Conservation (phyloP, 805 yeast genomes). For the Metschnikowia lachancei region DNA sequence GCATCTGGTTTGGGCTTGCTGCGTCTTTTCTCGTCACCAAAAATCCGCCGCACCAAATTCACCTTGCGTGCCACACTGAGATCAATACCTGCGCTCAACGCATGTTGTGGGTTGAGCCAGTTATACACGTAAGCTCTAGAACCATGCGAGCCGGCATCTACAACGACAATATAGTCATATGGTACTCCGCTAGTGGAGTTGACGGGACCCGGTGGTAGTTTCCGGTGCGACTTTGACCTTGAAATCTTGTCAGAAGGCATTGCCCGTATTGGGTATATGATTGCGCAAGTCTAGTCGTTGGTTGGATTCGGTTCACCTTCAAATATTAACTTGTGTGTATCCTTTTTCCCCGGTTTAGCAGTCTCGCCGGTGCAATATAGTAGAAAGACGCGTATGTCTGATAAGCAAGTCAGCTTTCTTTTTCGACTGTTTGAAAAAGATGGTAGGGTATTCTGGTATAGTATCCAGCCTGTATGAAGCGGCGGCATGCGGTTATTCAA, state of each 20-base stretch:
- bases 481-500: no score
- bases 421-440: no score
- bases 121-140: conserved; percentile 59
- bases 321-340: no score
- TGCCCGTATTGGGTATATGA: not conserved
- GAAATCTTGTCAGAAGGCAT: not conserved
- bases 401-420: no score
- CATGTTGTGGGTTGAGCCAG: conserved; percentile 45
- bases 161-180: conserved; percentile 56
- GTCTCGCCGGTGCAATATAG: no score
- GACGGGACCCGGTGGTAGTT: conserved; percentile 6
- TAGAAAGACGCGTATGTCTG: no score
- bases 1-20: not conserved
- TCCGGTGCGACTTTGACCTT: not conserved
- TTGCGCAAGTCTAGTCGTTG: not conserved
- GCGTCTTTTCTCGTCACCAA: not conserved
- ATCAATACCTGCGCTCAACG: conserved; percentile 24
- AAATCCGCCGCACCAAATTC: conserved; percentile 8
- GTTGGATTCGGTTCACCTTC: no score
- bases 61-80: conserved; percentile 9
- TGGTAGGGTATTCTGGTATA: no score
- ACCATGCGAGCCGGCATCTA: conserved; percentile 68
- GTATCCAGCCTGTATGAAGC: no score
- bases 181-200: conserved; percentile 45
- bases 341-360: no score